These are phyloP conservation scores for Gymnopilus dilepis DNA, from an alignment of 768 basidiomycete species.

Conservation along the genomic window DNA sequence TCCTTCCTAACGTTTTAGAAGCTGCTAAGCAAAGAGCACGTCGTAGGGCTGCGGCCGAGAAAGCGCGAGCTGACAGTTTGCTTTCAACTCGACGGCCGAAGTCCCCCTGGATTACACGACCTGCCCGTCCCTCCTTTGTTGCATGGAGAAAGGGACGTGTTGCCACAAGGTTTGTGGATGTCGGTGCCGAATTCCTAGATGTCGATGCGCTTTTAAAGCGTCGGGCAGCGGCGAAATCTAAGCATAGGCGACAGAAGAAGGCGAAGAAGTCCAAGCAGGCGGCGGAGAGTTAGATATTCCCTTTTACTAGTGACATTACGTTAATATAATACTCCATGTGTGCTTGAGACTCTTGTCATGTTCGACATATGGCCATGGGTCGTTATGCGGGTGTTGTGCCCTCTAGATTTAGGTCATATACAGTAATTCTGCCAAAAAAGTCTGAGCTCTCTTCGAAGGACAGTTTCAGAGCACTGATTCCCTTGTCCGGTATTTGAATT, in stretches of 20 bases:
- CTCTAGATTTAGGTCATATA: conserved; percentile 65
- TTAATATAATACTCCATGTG: not conserved
- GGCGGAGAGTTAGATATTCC: conserved; percentile 13
- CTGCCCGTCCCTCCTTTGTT: conserved; percentile 41
- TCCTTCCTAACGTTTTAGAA: conserved; percentile 62
- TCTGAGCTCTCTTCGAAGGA: conserved; percentile 85
- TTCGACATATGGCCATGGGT: not conserved
- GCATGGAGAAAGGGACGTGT: conserved; percentile 52
- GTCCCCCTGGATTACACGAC: conserved; percentile 42
- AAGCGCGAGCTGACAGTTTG: conserved; percentile 42
- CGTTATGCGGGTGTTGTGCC: conserved; percentile 28
- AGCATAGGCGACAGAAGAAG: conserved; percentile 36
- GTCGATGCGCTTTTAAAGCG: conserved; percentile 56
- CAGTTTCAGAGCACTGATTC: conserved; percentile 59
- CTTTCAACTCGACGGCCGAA: conserved; percentile 45
- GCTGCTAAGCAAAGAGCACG: conserved; percentile 46
- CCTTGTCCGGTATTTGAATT: conserved; percentile 27
- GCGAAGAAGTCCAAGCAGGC: conserved; percentile 25
- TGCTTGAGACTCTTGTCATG: not conserved
- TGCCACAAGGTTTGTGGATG: conserved; percentile 70
- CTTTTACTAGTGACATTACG: conserved; percentile 5
- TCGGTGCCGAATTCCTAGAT: conserved; percentile 74
- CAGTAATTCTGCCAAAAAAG: conserved; percentile 80
- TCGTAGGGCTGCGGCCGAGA: conserved; percentile 36
- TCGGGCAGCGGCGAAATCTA: conserved; percentile 53